These are phyloP conservation scores for Chlamydomonas reinhardtii DNA, from an alignment of 163 green algal species.

Conservation along the genomic window DNA sequence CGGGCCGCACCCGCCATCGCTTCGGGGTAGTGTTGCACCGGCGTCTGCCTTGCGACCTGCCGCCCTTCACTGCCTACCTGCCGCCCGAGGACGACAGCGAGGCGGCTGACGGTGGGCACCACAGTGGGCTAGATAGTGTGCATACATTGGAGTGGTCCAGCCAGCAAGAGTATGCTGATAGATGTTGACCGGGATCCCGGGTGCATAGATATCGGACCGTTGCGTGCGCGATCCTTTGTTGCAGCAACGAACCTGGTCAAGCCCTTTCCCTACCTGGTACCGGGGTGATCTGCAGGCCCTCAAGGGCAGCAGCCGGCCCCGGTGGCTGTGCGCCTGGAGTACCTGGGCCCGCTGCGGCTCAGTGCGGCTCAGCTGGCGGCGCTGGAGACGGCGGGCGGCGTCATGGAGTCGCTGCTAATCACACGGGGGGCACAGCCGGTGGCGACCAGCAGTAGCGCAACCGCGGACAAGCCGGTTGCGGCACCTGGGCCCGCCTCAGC, in stretches of 20 bases:
- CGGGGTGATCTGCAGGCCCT: too few species aligned
- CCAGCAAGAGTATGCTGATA: too few species aligned
- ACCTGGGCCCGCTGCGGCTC: neutral
- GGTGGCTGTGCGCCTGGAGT: neutral
- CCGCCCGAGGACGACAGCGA: neutral
- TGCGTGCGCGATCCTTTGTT: too few species aligned
- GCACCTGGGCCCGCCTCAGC: neutral
- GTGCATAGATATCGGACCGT: too few species aligned
- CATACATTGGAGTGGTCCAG: too few species aligned
- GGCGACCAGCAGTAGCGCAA: neutral
- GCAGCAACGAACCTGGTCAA: too few species aligned
- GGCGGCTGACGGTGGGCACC: neutral
- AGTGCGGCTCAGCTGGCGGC: neutral
- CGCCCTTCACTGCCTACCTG: neutral
- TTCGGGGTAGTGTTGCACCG: constrained; percentile 8
- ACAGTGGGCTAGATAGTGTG: neutral
- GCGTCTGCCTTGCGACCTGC: neutral
- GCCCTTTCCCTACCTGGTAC: too few species aligned
- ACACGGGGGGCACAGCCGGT: neutral
- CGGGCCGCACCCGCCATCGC: neutral
- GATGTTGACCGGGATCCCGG: too few species aligned
- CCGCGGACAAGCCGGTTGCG: too few species aligned
- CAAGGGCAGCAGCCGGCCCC: too few species aligned
- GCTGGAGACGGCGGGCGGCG: neutral
- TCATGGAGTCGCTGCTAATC: neutral